Base-by-base conservation (phyloP, 1,139 yeast species). In the Candida sp. region DNA sequence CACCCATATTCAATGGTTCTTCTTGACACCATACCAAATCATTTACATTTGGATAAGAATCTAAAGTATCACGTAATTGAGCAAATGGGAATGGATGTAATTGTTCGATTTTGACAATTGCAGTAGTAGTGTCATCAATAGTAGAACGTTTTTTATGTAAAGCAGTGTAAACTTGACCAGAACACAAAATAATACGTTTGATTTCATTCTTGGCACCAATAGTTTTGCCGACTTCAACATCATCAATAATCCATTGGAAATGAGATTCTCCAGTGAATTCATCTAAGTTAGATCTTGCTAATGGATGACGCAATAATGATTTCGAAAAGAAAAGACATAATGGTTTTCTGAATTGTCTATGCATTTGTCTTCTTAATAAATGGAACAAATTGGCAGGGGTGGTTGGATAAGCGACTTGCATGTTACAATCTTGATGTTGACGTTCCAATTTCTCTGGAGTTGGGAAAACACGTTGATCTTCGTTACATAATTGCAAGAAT, bases 41-140 rank as follows among this genome's bases (percentile, higher is more conserved):
- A 67, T 86, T 84, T 50, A 85, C 64, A 66, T 83, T 83, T 61
- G 96, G 89, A 77, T 86, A 95, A 44, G 81, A 66, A 70, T 88
- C 77, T 57, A 95, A 74, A 33, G 88, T 72, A 58, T 91, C 97
- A 63, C 90, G 86, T 59, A 95, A 73, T 73, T 88, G 97, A 48
- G 95, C 93, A 71, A 75, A 95, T 70, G 99, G 99, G 98, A 95
- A 95, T 68, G 99, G 99, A 64, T 95, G 97, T 59, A 91, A 65
- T 76, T 95, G 98, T 73, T 95, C 99, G 57, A 95, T 63, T 73
- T 85, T 88, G 59, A 93, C 71, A 66, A 93, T 76, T 4, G 98
- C 97, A 50, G 97, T 88, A 54, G 82, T 81, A 68, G 81, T 88
- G 67, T 88, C 84, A 43, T 77, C 86, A 52, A 87, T 58, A 35